phyloP scores from a whole-genome alignment of 345 rosid species.

The Hibiscus mutabilis region DNA sequence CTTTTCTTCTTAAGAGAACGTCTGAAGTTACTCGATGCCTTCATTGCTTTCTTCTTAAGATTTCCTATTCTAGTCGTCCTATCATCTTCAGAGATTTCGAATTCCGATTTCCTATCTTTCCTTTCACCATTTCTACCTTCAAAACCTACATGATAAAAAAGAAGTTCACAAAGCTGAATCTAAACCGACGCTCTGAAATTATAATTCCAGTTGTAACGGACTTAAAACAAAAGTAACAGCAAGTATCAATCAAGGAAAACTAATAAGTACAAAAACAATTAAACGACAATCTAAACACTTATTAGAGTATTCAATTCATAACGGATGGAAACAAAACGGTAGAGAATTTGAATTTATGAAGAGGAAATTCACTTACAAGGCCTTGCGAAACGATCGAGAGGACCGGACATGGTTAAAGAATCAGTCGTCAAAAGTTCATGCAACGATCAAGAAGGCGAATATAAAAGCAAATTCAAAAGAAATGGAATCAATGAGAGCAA shows the following conservation, averaged over 20 bases:
- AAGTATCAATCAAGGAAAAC: not conserved
- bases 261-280: no score
- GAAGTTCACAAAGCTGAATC: not conserved
- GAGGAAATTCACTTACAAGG: conserved; percentile 52
- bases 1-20: conserved; percentile 64
- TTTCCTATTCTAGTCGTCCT: conserved; percentile 64
- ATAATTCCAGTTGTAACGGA: not conserved
- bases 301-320: not conserved
- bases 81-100: conserved; percentile 81
- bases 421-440: not conserved
- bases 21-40: conserved; percentile 67
- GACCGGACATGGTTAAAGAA: conserved; percentile 44
- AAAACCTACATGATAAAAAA: conserved; percentile 14
- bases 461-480: not conserved
- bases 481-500: not conserved
- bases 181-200: not conserved
- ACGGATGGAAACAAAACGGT: not conserved
- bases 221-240: not conserved
- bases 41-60: conserved; percentile 77
- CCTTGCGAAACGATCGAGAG: conserved; percentile 50
- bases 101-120: conserved; percentile 65
- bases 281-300: not conserved
- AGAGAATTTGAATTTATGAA: no score
- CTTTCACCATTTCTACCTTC: conserved; percentile 72
- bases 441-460: not conserved